Evolutionary conservation across 176 grass and related monocot species (phyloP).

Genomic region (Aegilops longissima): DNA sequence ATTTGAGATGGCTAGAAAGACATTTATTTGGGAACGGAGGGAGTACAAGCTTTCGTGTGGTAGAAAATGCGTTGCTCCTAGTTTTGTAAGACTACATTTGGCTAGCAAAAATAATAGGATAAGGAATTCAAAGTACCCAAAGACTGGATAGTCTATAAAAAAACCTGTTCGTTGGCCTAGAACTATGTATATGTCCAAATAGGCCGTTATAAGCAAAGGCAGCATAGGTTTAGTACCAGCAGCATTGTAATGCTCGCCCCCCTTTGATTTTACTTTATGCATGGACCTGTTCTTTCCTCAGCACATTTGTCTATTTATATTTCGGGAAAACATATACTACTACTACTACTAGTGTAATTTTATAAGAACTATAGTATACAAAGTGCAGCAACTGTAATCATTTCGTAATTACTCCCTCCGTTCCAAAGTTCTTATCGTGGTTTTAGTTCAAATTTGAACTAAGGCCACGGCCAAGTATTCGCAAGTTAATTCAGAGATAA

Average conservation of each 20-base stretch:
- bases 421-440: too few species aligned
- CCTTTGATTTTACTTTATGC: background rate
- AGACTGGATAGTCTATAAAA: background rate
- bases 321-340: background rate
- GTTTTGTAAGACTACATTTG: background rate
- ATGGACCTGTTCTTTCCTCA: background rate
- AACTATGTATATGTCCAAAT: slow-evolving; percentile 7
- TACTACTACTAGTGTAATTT: background rate
- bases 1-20: too few species aligned
- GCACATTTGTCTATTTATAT: background rate
- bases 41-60: background rate
- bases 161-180: background rate
- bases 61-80: background rate
- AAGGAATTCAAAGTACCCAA: background rate
- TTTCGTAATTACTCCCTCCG: background rate
- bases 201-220: slow-evolving; percentile 29
- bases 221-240: background rate
- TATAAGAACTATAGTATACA: background rate
- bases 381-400: background rate
- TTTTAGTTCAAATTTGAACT: too few species aligned
- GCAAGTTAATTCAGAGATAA: too few species aligned
- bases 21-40: too few species aligned
- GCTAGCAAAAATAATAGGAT: background rate
- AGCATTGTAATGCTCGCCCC: slow-evolving; percentile 24
- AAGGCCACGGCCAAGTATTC: too few species aligned